Conservation (phyloP, 225 moss, liverwort and hornwort genomes). For the Asterella californica region DNA sequence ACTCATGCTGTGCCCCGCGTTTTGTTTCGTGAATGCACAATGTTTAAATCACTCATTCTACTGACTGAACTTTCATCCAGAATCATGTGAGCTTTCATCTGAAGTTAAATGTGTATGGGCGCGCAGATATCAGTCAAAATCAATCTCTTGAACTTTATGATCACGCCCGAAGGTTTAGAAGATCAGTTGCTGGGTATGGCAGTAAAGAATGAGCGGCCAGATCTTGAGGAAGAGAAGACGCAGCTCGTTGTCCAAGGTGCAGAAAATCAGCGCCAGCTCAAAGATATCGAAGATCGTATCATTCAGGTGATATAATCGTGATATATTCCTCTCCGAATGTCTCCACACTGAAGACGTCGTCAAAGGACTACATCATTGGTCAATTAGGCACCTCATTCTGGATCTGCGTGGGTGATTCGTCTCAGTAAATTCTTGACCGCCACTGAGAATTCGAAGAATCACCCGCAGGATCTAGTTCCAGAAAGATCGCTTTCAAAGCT, state of each 20-base stretch:
- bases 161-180: slow-evolving; percentile 67
- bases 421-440: too few species aligned
- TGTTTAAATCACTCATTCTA: neutral
- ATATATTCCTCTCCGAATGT: neutral
- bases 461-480: too few species aligned
- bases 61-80: neutral
- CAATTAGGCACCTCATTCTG: neutral
- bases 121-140: slow-evolving; percentile 61
- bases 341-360: neutral
- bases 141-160: slow-evolving; percentile 69
- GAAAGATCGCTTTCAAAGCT: too few species aligned
- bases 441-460: too few species aligned
- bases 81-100: neutral
- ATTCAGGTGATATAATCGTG: slow-evolving; percentile 41
- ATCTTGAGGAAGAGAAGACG: slow-evolving; percentile 71
- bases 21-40: neutral
- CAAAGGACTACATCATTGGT: neutral
- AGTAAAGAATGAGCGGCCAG: slow-evolving; percentile 64
- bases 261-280: slow-evolving; percentile 64
- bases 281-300: slow-evolving; percentile 69
- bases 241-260: slow-evolving; percentile 68
- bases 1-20: neutral
- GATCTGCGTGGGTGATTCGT: neutral
- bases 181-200: slow-evolving; percentile 73
- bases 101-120: neutral